Evolutionary conservation across 2,329 filamentous ascomycete species (phyloP).

Genomic region (Colletotrichum trifolii): DNA sequence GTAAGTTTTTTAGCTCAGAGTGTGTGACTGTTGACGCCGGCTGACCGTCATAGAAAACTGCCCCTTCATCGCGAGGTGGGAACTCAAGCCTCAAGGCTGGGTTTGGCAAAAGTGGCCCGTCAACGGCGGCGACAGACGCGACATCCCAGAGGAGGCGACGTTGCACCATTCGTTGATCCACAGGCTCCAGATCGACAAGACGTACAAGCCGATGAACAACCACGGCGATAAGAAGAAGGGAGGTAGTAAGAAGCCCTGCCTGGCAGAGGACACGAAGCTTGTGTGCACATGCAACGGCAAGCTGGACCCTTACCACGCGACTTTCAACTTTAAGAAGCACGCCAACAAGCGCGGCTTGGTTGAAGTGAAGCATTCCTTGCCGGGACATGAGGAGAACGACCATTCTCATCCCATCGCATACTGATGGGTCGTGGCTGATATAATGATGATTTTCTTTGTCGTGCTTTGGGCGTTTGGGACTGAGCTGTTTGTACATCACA

Average conservation of each 20-base stretch:
- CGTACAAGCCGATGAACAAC: slow-evolving; percentile 48
- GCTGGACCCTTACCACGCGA: background rate
- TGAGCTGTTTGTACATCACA: too few relatives aligned
- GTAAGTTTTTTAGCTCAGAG: slow-evolving; percentile 43
- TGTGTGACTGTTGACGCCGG: background rate
- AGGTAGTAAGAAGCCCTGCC: background rate
- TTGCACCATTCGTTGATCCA: slow-evolving; percentile 49
- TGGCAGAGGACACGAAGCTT: background rate
- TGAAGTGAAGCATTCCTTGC: background rate
- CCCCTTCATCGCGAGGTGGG: slow-evolving; percentile 54
- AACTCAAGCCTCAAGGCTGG: slow-evolving; percentile 48
- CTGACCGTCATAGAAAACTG: slow-evolving; percentile 3
- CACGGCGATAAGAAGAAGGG: slow-evolving; percentile 37
- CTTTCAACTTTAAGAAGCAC: background rate
- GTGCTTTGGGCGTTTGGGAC: too few relatives aligned
- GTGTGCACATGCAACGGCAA: background rate
- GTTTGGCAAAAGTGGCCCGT: slow-evolving; percentile 50
- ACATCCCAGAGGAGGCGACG: slow-evolving; percentile 52
- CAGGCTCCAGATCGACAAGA: background rate
- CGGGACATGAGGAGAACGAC: background rate
- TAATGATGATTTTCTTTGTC: too few relatives aligned
- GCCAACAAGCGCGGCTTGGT: background rate
- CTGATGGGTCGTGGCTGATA: background rate
- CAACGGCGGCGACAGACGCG: slow-evolving; percentile 49
- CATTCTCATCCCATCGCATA: background rate